Base-by-base conservation (phyloP, 1,284 basidiomycete genomes). In the Serendipita sp. region DNA sequence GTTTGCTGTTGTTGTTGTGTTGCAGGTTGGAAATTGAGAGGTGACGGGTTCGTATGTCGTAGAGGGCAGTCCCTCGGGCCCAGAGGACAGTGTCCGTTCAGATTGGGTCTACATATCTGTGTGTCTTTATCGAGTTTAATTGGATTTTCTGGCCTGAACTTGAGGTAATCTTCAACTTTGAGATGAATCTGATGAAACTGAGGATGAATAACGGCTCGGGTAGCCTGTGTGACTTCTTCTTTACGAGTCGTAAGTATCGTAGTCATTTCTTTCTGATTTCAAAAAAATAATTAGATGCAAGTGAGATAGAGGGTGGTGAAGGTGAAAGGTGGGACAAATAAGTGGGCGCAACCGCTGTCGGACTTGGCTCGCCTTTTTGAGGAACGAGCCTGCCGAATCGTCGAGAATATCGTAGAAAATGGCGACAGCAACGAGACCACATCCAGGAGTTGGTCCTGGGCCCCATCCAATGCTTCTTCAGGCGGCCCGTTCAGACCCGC, bases 71-170 rank as follows among this genome's bases (percentile, higher is more conserved):
- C 83, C 4, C 87, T 73, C 8, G 90, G 84, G 2, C 93, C 93
- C 15, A 93, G 80, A 10, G 93, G 92, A 71, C 94, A 98, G 13
- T 91, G 88, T 1, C 84, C 80, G 2, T 87, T 85, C 49, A 94
- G 76, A 13, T 85, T 82, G 61, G 91, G 79, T 64, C 87, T 82
- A 73, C 93, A 97, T 70, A 97, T 93, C 73, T 95, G 91, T 67
- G 90, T 85, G 74, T 96, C 93, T 92, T 91, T 88, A 76, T 98
- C 95, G 60, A 99, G 85, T 74, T 94, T 95, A 71, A 97, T 75
- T 17, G 84, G 82, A 38, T 93, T 81, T 61, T 93, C 86, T 30
- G 53, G 53, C 17, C 53, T 17, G 58, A 80, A 77, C 74, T 98
- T 98, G 68, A 95, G 80, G 72, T 84, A 91, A 4, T 76, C 71